A percentile compares a stretch with the other conserved stretches of the same genome.
These are phyloP conservation scores for Verticillium longisporum DNA, from an alignment of 2,329 filamentous ascomycete genomes.

Conservation along the genomic window DNA sequence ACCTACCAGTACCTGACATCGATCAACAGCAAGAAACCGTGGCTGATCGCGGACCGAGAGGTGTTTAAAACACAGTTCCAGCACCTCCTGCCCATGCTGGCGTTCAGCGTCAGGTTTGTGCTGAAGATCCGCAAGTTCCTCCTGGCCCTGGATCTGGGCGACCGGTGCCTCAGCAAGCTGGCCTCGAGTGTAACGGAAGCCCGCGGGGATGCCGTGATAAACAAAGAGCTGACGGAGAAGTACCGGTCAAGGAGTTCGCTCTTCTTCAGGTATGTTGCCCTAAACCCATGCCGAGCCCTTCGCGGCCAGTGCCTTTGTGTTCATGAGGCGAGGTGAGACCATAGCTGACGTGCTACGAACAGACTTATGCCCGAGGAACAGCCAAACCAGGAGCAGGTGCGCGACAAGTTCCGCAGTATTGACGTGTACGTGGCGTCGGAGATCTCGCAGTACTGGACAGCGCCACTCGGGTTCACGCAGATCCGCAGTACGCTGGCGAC, in stretches of 20 bases:
- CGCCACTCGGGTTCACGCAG: neutral
- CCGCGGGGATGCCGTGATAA: neutral
- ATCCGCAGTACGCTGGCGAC: slow-evolving; percentile 1
- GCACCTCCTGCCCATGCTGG: slow-evolving; percentile 1
- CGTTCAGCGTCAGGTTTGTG: slow-evolving; percentile 1
- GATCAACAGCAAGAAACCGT: neutral
- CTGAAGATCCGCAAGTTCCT: slow-evolving; percentile 2
- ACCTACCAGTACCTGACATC: neutral
- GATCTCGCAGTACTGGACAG: slow-evolving; percentile 4
- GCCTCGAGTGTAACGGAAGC: slow-evolving; percentile 3
- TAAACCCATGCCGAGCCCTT: too few relatives aligned
- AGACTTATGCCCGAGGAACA: slow-evolving; percentile 3
- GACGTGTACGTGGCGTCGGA: slow-evolving; percentile 1
- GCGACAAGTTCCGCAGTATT: neutral
- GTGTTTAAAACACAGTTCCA: slow-evolving; percentile 1
- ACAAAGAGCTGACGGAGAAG: neutral
- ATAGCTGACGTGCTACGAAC: neutral
- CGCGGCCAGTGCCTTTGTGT: too few relatives aligned
- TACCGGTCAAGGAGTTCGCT: slow-evolving; percentile 1
- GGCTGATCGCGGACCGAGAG: slow-evolving; percentile 6
- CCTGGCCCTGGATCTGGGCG: neutral
- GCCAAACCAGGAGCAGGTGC: neutral
- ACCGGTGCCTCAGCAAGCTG: slow-evolving; percentile 2
- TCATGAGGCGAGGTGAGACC: neutral
- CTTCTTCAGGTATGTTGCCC: slow-evolving; percentile 1